These are phyloP conservation scores for Endogone sp. DNA, from an alignment of 192 early-diverging fungal genomes.

Conservation along the genomic window DNA sequence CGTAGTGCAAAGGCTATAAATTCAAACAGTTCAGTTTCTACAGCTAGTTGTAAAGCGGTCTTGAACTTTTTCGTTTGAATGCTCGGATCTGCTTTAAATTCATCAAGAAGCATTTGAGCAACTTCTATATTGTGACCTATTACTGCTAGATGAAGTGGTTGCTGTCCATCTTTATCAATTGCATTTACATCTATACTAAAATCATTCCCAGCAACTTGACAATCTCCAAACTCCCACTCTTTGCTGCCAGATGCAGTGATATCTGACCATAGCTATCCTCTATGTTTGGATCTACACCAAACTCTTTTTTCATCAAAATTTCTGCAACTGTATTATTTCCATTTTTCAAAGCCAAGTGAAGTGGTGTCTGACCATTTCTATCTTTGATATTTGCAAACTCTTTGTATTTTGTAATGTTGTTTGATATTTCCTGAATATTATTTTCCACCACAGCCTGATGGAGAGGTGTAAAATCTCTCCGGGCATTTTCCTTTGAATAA, in stretches of 20 bases:
- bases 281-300: neutral
- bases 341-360: neutral
- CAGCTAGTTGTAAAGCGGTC: too few species aligned
- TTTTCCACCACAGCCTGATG: neutral
- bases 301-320: neutral
- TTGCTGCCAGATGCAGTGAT: neutral
- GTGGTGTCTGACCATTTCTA: neutral
- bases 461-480: neutral
- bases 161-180: neutral
- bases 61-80: too few species aligned
- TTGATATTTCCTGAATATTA: neutral
- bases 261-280: neutral
- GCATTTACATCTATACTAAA: neutral
- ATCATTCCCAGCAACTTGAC: neutral
- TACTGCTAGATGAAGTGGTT: neutral
- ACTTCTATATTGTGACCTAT: neutral
- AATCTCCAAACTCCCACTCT: neutral
- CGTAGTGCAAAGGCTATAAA: too few species aligned
- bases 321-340: neutral
- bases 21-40: too few species aligned
- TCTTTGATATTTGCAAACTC: neutral
- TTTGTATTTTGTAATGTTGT: neutral
- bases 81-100: neutral
- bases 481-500: neutral
- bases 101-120: neutral